Evolutionary conservation across 495 filamentous ascomycete species (phyloP).

Genomic region (Tuber umbilicatum): DNA sequence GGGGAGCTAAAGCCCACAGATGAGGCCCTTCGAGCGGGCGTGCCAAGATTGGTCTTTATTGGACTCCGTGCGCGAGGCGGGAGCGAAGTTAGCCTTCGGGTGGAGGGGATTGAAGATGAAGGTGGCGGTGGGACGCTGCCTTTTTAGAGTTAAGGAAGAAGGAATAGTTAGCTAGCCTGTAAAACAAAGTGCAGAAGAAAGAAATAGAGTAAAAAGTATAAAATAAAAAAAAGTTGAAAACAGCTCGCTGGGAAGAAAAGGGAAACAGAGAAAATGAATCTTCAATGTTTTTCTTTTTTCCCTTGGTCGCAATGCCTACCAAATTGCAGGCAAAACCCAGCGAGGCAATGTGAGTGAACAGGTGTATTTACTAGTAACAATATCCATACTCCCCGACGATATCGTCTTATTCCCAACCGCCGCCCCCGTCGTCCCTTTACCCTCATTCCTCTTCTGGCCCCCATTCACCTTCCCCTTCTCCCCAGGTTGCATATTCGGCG

Average conservation of each 20-base stretch:
- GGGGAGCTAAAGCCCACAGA: conserved; percentile 47
- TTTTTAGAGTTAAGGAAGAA: neutral
- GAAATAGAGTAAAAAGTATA: neutral
- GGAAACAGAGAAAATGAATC: neutral
- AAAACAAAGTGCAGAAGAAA: neutral
- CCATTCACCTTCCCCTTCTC: neutral
- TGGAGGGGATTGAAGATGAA: conserved; percentile 39
- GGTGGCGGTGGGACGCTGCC: conserved; percentile 9
- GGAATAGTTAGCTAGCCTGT: neutral
- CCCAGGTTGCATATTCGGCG: conserved; percentile 43
- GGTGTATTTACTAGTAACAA: conserved; percentile 43
- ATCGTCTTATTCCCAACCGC: conserved; percentile 40
- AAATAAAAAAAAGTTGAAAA: neutral
- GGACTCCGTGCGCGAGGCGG: conserved; percentile 50
- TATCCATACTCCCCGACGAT: conserved; percentile 45
- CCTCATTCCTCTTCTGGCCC: neutral
- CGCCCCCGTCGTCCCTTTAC: neutral
- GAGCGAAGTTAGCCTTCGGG: conserved; percentile 44
- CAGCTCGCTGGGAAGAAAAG: neutral
- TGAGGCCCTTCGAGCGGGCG: conserved; percentile 50
- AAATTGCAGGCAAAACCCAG: neutral
- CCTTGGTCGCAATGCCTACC: neutral
- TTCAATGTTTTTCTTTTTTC: neutral
- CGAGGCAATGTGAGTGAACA: neutral
- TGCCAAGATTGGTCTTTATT: conserved; percentile 52